Percentiles rank a stretch among this genome's conserved stretches.
Conservation (phyloP, 495 filamentous ascomycete species). For the Penicillium angulare region DNA sequence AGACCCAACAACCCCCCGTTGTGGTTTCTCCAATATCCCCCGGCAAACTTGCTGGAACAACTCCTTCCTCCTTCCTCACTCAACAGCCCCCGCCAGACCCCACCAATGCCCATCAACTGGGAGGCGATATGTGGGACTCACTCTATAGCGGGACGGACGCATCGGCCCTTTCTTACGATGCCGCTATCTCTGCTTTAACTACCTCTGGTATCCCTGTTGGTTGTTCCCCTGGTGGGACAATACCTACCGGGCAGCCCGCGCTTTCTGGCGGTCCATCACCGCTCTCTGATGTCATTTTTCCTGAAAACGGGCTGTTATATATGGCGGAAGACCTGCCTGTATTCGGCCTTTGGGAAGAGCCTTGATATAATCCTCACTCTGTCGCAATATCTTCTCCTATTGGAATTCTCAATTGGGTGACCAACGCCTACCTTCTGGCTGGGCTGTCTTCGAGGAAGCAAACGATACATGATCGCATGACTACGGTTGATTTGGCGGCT, state of each 20-base stretch:
- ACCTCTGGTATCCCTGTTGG: conserved; percentile 43
- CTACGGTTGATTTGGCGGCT: no score
- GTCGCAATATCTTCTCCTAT: neutral
- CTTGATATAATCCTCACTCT: conserved; percentile 5
- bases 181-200: conserved; percentile 49
- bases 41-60: conserved; percentile 15
- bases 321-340: conserved; percentile 41
- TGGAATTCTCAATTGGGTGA: neutral
- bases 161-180: conserved; percentile 33
- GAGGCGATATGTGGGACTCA: conserved; percentile 33
- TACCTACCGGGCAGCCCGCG: conserved; percentile 18
- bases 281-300: conserved; percentile 39
- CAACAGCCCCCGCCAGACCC: conserved; percentile 11
- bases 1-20: conserved; percentile 12
- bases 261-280: conserved; percentile 32
- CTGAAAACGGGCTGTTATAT: conserved; percentile 40
- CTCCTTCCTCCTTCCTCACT: conserved; percentile 12
- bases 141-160: conserved; percentile 31
- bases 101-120: conserved; percentile 7
- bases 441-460: neutral
- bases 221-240: conserved; percentile 42
- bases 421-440: no score
- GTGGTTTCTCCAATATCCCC: conserved; percentile 29
- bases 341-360: conserved; percentile 40
- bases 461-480: neutral